Base-by-base conservation (phyloP, 2,329 filamentous ascomycete species). In the Setomelanomma holmii region DNA sequence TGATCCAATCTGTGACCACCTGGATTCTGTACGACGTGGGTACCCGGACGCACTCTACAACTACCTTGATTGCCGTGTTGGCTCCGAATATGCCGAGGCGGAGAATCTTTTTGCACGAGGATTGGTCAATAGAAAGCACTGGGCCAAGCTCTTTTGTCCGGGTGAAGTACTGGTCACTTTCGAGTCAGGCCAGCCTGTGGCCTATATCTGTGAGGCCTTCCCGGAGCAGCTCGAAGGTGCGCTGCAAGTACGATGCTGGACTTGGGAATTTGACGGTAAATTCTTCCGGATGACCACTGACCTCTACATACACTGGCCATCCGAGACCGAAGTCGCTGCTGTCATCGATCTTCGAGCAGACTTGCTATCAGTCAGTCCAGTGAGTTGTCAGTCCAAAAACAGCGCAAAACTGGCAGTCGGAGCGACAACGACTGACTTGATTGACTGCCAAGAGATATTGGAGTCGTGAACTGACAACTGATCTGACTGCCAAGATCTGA, bases 221-320 rank as follows among this genome's bases (percentile, higher is more conserved):
- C 43, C 49, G 4, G 8, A 10, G 14, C 3, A 12, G 22, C 10
- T 14, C 3, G 19, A 44, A 8, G 34, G 17, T 17, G 3, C 4
- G 3, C 39, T 45, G 10, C 30, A 20, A 8, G 22, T 49, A 23
- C 14, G 12, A 21, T 45, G 51, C 21, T 53, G 51, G 51, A 24
- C 39, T 6, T 53, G 51, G 45, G 34, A 35, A n/a, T 53, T 49
- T 23, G 40, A 53, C 20, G 45, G 45, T 4, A 45, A 36, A 20
- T 53, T 53, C 35, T 35, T 19, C 40, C 30, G 20, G 23, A 53
- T 49, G n/a, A 10, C 33, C 4, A n/a, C 5, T 4, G 23, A 34
- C 7, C 23, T 24, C 3, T 14, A 8, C 23, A 27, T 53, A 3
- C 16, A 36, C 4, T 53, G 45, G 51, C 45, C 51, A 23, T 48